phyloP scores from a whole-genome alignment of 768 basidiomycete genomes.

The Amanita pseudoporphyria region DNA sequence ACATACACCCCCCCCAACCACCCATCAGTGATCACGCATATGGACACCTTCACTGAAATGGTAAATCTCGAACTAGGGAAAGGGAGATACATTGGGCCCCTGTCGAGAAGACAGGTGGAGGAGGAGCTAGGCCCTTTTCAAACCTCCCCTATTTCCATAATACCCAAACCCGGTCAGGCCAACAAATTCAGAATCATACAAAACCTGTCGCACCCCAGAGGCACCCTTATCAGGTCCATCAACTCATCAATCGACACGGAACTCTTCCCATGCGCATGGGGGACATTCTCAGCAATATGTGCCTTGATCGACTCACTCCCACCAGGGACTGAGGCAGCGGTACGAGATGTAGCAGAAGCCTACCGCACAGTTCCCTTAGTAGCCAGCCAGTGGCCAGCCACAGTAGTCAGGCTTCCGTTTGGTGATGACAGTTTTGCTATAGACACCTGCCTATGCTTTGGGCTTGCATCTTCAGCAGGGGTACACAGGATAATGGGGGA shows the following conservation, averaged over 20 bases:
- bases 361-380: constrained; percentile 24
- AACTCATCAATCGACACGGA: constrained; percentile 23
- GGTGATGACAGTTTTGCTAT: constrained; percentile 13
- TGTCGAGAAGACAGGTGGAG: too few species aligned
- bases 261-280: constrained; percentile 35
- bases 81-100: too few species aligned
- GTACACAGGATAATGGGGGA: constrained; percentile 16
- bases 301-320: constrained; percentile 24
- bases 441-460: constrained; percentile 13
- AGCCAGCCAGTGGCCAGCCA: constrained; percentile 25
- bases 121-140: too few species aligned
- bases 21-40: too few species aligned
- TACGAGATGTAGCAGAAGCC: constrained; percentile 29
- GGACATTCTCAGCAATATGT: constrained; percentile 26
- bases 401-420: constrained; percentile 15
- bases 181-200: too few species aligned
- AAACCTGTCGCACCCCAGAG: constrained; percentile 21
- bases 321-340: constrained; percentile 24
- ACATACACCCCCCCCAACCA: too few species aligned
- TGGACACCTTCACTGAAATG: too few species aligned
- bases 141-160: too few species aligned
- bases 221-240: constrained; percentile 18
- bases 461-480: constrained; percentile 10
- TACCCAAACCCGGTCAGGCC: too few species aligned
- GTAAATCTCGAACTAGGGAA: too few species aligned